phyloP scores from a whole-genome alignment of 768 basidiomycete species.

The Tricholoma terreum region DNA sequence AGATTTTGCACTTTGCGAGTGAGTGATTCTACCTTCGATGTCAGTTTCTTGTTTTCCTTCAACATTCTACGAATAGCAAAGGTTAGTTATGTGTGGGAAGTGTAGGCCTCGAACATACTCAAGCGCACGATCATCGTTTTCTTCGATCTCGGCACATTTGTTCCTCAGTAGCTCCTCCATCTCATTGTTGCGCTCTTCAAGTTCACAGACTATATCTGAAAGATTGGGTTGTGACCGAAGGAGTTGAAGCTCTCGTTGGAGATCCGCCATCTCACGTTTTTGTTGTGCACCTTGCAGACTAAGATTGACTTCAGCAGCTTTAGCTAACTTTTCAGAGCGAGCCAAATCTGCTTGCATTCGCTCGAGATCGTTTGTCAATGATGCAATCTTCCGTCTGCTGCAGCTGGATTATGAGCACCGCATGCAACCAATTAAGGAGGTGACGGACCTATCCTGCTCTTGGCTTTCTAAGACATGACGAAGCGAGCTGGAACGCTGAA shows the following conservation, averaged over 20 bases:
- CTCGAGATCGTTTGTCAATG: slow-evolving; percentile 40
- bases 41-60: slow-evolving; percentile 79
- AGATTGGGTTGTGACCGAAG: slow-evolving; percentile 55
- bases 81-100: slow-evolving; percentile 7
- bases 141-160: slow-evolving; percentile 79
- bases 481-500: slow-evolving; percentile 61
- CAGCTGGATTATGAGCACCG: slow-evolving; percentile 4
- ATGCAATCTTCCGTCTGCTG: slow-evolving; percentile 47
- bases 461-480: slow-evolving; percentile 62
- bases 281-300: slow-evolving; percentile 64
- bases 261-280: slow-evolving; percentile 56
- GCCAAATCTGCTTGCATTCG: slow-evolving; percentile 41
- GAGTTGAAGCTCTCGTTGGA: slow-evolving; percentile 54
- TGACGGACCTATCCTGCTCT: slow-evolving; percentile 54
- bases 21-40: slow-evolving; percentile 64
- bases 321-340: slow-evolving; percentile 54
- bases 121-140: slow-evolving; percentile 77
- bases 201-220: slow-evolving; percentile 50
- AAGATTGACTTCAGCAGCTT: slow-evolving; percentile 63
- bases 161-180: slow-evolving; percentile 69
- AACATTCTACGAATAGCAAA: slow-evolving; percentile 48
- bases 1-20: slow-evolving; percentile 70
- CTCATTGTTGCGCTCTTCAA: slow-evolving; percentile 69
- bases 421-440: background rate
- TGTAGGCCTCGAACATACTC: slow-evolving; percentile 49